A percentile compares a stretch with the other conserved stretches of the same genome.
These are phyloP conservation scores for Pythium rhizo-oryzae DNA, from an alignment of 352 stramenopile genomes.

Conservation along the genomic window DNA sequence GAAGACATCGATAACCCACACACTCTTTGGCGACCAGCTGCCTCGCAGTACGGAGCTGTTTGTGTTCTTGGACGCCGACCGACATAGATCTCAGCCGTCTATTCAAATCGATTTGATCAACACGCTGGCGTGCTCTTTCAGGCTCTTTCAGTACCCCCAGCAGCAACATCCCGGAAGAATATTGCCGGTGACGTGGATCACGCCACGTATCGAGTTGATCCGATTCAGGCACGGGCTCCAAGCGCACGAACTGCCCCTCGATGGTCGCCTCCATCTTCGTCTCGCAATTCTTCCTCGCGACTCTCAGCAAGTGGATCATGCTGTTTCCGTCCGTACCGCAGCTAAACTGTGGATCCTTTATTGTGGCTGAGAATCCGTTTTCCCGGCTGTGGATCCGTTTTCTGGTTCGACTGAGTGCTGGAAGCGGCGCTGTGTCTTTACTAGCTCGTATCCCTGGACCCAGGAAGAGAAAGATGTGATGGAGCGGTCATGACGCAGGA, in stretches of 20 bases:
- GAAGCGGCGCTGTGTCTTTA: conserved; percentile 73
- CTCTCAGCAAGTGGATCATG: conserved; percentile 59
- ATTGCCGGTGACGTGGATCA: conserved; percentile 47
- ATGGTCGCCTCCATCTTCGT: conserved; percentile 87
- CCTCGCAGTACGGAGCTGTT: conserved; percentile 55
- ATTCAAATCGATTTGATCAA: too few species aligned
- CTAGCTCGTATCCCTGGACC: conserved; percentile 76
- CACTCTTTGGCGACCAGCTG: conserved; percentile 72
- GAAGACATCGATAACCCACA: conserved; percentile 96
- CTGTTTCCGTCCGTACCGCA: conserved; percentile 80
- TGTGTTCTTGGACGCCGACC: conserved; percentile 68
- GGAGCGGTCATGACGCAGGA: conserved; percentile 85
- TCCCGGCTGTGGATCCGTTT: too few species aligned
- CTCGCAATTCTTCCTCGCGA: conserved; percentile 80
- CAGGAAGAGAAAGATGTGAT: conserved; percentile 74
- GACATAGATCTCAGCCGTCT: conserved; percentile 83
- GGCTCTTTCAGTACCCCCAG: conserved; percentile 53
- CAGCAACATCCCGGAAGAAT: conserved; percentile 21
- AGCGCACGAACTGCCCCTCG: conserved; percentile 86
- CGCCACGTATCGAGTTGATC: conserved; percentile 81
- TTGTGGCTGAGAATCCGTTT: too few species aligned
- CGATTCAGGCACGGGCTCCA: conserved; percentile 66
- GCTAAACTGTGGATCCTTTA: conserved; percentile 65
- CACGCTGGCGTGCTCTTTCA: conserved; percentile 77
- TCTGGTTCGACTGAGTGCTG: conserved; percentile 83